These are phyloP conservation scores for Spizellomyces punctatus DNA, from an alignment of 192 early-diverging fungal genomes.

Conservation along the genomic window DNA sequence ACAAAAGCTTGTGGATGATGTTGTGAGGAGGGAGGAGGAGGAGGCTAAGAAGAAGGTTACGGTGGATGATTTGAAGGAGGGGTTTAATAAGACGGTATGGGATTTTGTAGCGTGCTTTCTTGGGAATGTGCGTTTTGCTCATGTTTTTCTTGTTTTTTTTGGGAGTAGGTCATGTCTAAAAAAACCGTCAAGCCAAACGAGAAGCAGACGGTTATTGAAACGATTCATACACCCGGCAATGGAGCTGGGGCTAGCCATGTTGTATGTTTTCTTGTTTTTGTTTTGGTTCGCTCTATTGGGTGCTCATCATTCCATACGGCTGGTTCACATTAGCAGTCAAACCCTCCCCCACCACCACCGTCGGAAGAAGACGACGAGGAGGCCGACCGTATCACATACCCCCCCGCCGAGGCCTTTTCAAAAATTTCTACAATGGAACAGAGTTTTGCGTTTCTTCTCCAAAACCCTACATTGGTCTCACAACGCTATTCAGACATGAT, in stretches of 20 bases:
- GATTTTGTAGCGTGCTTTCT: not conserved
- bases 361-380: conserved; percentile 37
- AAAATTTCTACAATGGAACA: conserved; percentile 25
- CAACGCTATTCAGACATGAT: conserved; percentile 80
- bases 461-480: conserved; percentile 70
- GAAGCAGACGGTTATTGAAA: conserved; percentile 40
- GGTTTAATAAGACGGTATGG: conserved; percentile 51
- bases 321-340: no score
- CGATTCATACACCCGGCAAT: conserved; percentile 40
- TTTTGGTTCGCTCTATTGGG: no score
- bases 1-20: conserved; percentile 22
- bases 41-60: conserved; percentile 49
- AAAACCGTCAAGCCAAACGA: not conserved
- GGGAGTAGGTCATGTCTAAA: no score
- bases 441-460: conserved; percentile 61
- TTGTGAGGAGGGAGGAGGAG: conserved; percentile 46
- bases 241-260: no score
- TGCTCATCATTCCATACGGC: no score
- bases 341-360: no score
- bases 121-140: not conserved
- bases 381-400: conserved; percentile 41
- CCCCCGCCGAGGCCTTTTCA: conserved; percentile 33
- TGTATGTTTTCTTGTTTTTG: no score
- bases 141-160: not conserved
- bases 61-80: conserved; percentile 48